Conservation (phyloP, 768 basidiomycete species). For the Naganishia antarctica region DNA sequence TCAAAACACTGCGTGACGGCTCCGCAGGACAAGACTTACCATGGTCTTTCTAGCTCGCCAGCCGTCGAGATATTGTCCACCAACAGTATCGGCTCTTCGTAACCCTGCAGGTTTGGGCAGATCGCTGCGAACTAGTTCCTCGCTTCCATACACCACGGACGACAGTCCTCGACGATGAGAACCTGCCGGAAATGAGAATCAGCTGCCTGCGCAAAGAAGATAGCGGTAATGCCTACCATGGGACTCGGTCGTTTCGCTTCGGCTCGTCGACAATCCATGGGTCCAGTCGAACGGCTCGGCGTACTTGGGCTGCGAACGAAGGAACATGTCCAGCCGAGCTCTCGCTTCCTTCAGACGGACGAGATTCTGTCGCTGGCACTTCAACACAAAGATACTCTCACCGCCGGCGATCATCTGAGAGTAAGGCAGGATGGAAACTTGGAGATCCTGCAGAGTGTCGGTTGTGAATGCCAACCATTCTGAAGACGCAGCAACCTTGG, state of each 20-base stretch:
- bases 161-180: slow-evolving; percentile 7
- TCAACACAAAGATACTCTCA: slow-evolving; percentile 90
- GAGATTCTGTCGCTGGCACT: slow-evolving; percentile 88
- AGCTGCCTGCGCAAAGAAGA: neutral
- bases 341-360: slow-evolving; percentile 44
- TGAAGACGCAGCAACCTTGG: slow-evolving; percentile 66
- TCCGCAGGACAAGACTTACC: neutral
- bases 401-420: slow-evolving; percentile 64
- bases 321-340: neutral
- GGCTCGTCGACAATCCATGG: neutral
- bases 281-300: slow-evolving; percentile 2
- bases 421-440: slow-evolving; percentile 81
- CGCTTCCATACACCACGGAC: neutral
- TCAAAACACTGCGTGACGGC: neutral
- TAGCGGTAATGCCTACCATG: neutral
- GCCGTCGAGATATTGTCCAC: slow-evolving; percentile 8
- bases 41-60: neutral
- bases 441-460: slow-evolving; percentile 85
- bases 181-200: neutral
- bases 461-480: slow-evolving; percentile 84
- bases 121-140: neutral
- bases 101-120: neutral
- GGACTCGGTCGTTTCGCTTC: neutral
- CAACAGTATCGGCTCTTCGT: neutral
- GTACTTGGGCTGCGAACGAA: slow-evolving; percentile 3